Conservation (phyloP, 2,329 filamentous ascomycete genomes). For the Verticillium albo-atrum region DNA sequence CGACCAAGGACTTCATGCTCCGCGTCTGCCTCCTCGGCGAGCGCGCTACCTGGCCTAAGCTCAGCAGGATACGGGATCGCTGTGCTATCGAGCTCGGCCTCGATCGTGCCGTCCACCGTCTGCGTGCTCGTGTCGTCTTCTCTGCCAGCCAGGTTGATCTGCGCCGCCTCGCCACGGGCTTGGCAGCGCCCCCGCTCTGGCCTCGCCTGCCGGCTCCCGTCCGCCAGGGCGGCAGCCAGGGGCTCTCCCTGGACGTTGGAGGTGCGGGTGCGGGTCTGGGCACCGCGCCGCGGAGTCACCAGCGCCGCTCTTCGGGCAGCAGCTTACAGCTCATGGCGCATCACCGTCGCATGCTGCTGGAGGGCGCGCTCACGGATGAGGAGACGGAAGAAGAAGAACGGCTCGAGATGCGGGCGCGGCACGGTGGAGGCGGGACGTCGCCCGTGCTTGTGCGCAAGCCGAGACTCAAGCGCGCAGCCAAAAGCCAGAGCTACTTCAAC, state of each 20-base stretch:
- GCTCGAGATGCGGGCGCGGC: slow-evolving; percentile 33
- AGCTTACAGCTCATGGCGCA: slow-evolving; percentile 36
- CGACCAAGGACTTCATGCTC: slow-evolving; percentile 81
- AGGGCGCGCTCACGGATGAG: slow-evolving; percentile 36
- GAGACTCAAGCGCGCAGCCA: slow-evolving; percentile 35
- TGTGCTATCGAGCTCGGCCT: slow-evolving; percentile 85
- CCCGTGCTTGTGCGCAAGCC: slow-evolving; percentile 27
- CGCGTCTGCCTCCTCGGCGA: slow-evolving; percentile 74
- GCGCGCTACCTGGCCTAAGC: slow-evolving; percentile 85
- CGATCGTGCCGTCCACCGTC: slow-evolving; percentile 66
- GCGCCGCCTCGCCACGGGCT: slow-evolving; percentile 37
- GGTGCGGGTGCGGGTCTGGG: too few relatives aligned
- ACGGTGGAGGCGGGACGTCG: slow-evolving; percentile 18
- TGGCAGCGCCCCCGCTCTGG: slow-evolving; percentile 15
- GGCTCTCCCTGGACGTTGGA: slow-evolving; percentile 12
- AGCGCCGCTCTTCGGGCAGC: slow-evolving; percentile 46
- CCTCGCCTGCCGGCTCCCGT: slow-evolving; percentile 13
- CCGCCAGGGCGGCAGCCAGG: slow-evolving; percentile 13
- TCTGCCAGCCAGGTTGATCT: slow-evolving; percentile 60
- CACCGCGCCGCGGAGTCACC: slow-evolving; percentile 22
- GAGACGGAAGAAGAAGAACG: slow-evolving; percentile 40
- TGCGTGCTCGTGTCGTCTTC: slow-evolving; percentile 66
- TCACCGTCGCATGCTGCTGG: slow-evolving; percentile 28
- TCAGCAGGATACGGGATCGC: slow-evolving; percentile 79
- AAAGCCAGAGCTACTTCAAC: slow-evolving; percentile 28